phyloP scores from a whole-genome alignment of 257 asterid species.

The Solanum chmielewskii region DNA sequence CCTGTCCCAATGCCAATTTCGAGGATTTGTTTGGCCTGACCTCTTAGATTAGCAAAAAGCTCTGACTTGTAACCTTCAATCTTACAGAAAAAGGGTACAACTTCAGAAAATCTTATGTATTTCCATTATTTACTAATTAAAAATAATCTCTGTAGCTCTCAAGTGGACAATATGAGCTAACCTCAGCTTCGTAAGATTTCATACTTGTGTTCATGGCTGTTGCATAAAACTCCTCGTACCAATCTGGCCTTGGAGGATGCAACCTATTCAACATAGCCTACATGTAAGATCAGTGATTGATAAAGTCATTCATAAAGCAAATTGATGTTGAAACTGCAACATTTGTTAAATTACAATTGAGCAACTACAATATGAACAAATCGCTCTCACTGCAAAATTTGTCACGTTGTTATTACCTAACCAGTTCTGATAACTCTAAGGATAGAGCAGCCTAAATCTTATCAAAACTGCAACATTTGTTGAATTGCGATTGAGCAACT shows the following conservation, averaged over 20 bases:
- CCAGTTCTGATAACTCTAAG: background rate
- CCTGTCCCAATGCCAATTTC: constrained; percentile 92
- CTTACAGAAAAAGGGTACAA: constrained; percentile 18
- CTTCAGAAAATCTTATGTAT: background rate
- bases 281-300: background rate
- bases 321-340: background rate
- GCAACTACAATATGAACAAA: background rate
- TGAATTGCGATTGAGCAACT: background rate
- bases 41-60: constrained; percentile 58
- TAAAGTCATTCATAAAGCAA: background rate
- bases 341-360: background rate
- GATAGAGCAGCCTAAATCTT: background rate
- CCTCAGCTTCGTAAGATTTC: constrained; percentile 75
- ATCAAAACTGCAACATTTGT: background rate
- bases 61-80: constrained; percentile 65
- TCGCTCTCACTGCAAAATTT: background rate
- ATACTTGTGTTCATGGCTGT: constrained; percentile 39
- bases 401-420: background rate
- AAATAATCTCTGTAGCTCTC: background rate
- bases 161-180: constrained; percentile 10
- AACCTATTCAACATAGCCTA: constrained; percentile 53
- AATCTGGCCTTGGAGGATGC: constrained; percentile 82
- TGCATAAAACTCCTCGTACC: constrained; percentile 92
- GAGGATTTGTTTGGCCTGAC: constrained; percentile 42
- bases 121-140: background rate